Base-by-base conservation (phyloP, 148 eudicot genomes). In the Gaultheria prostrata region DNA sequence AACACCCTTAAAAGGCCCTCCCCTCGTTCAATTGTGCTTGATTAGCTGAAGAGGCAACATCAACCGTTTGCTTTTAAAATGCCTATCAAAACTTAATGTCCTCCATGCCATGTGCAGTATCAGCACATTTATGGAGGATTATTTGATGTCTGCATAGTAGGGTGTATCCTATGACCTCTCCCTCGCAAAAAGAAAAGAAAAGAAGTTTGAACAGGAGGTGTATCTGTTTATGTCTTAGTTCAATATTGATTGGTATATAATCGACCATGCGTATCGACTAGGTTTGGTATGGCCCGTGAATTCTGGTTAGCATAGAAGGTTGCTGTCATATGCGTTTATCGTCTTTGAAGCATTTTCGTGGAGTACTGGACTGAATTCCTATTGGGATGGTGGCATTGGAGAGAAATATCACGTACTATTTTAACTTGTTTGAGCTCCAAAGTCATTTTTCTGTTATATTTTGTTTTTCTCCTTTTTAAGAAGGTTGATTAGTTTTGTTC, bases 101-200 rank as follows among this genome's bases (percentile, higher is more conserved):
- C 71, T 65, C 71, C 71, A 65, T 65, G 71, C 33, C 71, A 65
- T 26, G 33, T 65, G 71, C 70, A 63, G 10, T 63, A 63, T 63
- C 32, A 10, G 70, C 50, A n/a, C 30, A 20, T 39, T 32, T 75
- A 43, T 21, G 26, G 26, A 45, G 28, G 78, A 75, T 75, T 45
- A 10, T 39, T 43, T 20, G 77, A 17, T 74, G 17, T 74, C 50
- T 21, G 6, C n/a, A 28, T 75, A 78, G 28, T 54, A 3, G 21
- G 45, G 21, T 35, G 46, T 1, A 72, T 35, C 46, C n/a, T 33
- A 33, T 72, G 48, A 18, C 6, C 11, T 72, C n/a, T 59, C 67
- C 5, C 67, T 6, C 5, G 4, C 3, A 14, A 3, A 35, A 35
- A 3, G 0, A 35, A 3, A 3, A 35, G 8, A 28, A 4, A 32